Base-by-base conservation (phyloP, 1,284 basidiomycete species). In the Athelia psychrophila region DNA sequence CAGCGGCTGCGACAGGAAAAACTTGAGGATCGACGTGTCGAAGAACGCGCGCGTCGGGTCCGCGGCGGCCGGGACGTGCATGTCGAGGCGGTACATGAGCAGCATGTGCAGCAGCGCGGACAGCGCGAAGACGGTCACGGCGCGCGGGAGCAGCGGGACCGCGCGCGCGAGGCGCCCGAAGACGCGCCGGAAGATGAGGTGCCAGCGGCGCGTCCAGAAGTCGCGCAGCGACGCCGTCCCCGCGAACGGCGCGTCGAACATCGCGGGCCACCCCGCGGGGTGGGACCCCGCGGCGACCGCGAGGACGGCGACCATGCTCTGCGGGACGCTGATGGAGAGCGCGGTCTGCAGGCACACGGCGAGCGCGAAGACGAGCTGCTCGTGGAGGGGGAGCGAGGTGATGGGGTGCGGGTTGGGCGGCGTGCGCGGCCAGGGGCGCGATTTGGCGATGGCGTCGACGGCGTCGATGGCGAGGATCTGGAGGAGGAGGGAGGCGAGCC, bases 161-260 rank as follows among this genome's bases (percentile, higher is more conserved):
- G 27, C 27, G 6, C 44, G n/a, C 15, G 56, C 49, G 24, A 58
- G 45, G n/a, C 55, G 56, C 13, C 50, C 36, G 38, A 62, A 61
- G 9, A 52, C 48, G 30, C 54, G 54, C 2, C 60, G 56, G 45
- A 62, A 61, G 33, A 60, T 51, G 44, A 48, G 33, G 47, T 65
- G 63, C 63, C 63, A 65, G 19, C 56, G 49, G 9, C 54, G 48
- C 10, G 56, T 44, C 63, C 63, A 65, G 38, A 65, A 57, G 12
- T 60, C 57, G n/a, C 38, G 42, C n/a, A 65, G 49, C 2, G 63
- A 63, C 27, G 27, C 13, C 18, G 42, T 48, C 8, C 54, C 38
- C 8, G 30, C 40, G 47, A 60, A 61, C 6, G 58, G 63, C 48
- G 36, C 51, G 42, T 55, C 51, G 44, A 56, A 64, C 45, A 58